These are phyloP conservation scores for Barnettozyma pratensis DNA, from an alignment of 805 yeast genomes.

Conservation along the genomic window DNA sequence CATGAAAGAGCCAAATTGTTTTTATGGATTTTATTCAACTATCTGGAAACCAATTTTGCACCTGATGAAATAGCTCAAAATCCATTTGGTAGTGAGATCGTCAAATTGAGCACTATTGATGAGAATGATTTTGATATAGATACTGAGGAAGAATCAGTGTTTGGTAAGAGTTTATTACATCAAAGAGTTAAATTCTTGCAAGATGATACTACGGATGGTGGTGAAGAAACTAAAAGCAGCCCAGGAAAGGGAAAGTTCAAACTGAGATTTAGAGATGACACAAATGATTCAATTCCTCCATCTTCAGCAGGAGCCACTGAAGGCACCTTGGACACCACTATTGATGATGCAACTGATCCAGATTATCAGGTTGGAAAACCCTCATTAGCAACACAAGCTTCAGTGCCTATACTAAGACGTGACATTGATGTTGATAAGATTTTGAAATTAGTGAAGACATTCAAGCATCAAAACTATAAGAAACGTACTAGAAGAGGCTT, in stretches of 20 bases:
- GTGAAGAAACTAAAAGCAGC: slow-evolving; percentile 1
- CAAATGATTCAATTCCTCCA: not conserved
- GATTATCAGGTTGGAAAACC: not conserved
- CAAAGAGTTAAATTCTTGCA: slow-evolving; percentile 32
- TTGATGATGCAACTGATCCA: not conserved
- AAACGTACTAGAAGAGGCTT: slow-evolving; percentile 17
- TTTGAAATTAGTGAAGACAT: slow-evolving; percentile 10
- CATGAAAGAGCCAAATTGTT: slow-evolving; percentile 64
- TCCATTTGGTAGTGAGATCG: slow-evolving; percentile 54
- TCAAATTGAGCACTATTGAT: slow-evolving; percentile 22
- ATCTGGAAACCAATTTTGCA: slow-evolving; percentile 65
- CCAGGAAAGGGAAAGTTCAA: slow-evolving; percentile 1
- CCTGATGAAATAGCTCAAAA: slow-evolving; percentile 44
- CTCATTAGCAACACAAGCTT: not conserved
- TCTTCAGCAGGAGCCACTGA: not conserved
- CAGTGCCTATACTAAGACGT: slow-evolving; percentile 14
- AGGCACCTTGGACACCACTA: not conserved
- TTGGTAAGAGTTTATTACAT: slow-evolving; percentile 36
- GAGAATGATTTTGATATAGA: slow-evolving; percentile 34
- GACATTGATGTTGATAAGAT: slow-evolving; percentile 24
- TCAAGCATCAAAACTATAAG: slow-evolving; percentile 8
- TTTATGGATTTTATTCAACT: slow-evolving; percentile 79
- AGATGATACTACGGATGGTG: slow-evolving; percentile 13
- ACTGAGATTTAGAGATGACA: not conserved
- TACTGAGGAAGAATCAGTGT: slow-evolving; percentile 36